Evolutionary conservation across 805 yeast genomes (phyloP), one percentile per base, ranked within the genome.

Genomic region (Yarrowia hollandica): DNA sequence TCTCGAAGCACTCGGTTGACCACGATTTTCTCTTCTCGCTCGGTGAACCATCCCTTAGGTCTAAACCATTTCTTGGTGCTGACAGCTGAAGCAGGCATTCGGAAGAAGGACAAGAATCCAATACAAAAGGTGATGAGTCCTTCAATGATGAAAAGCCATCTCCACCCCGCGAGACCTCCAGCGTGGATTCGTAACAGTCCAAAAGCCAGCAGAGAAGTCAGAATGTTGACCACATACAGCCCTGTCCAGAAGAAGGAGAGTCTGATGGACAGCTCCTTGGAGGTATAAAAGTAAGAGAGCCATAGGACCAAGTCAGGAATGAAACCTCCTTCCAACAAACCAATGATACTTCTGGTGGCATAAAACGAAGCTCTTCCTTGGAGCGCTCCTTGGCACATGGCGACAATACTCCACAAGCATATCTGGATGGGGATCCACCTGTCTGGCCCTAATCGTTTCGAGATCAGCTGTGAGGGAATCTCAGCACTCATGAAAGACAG

Each of bases 241-340:
- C 85, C 77, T 19, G 81, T 76, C 78, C 85, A 85, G 67, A 85
- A 84, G 64, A 77, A 76, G 0, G 87, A 79, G 26, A 84, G 71
- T 60, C 90, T 72, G 19, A 82, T 68, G 0, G 86, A 76, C 15
- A 85, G 73, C 68, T 86, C 90, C 22, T 74, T 68, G 22, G 79
- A 67, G 9, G 82, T 85, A 71, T 80, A 86, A 70, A 84, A 85
- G 69, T 83, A 85, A 1, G 85, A 79, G 69, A 85, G 72, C 82
- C 85, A 85, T 54, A 84, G 70, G 59, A 81, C 77, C 31, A 80
- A 71, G 63, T 84, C 89, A 33, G 86, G 84, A 58, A 86, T 83
- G 61, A 84, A 84, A 0, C 90, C 89, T 60, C 89, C 89, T 67
- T 85, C 84, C 16, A 81, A 69, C 4, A 78, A 65, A 2, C 86